phyloP scores from a whole-genome alignment of 2,329 filamentous ascomycete species.

The Aspergillus japonicus region DNA sequence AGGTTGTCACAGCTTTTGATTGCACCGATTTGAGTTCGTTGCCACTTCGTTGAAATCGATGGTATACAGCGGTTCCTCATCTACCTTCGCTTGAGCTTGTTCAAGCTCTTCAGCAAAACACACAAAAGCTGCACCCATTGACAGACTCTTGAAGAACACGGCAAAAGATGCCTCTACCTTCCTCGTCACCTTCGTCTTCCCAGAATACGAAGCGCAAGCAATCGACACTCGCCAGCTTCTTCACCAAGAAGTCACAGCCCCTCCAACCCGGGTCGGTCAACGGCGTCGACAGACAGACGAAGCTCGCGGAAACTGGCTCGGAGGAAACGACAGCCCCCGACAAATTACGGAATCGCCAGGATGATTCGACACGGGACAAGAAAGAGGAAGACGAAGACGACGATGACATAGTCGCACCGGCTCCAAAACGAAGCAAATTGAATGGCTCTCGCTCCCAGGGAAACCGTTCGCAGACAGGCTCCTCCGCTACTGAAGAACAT shows the following conservation, averaged over 20 bases:
- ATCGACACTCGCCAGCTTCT: slow-evolving; percentile 82
- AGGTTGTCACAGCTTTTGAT: not conserved
- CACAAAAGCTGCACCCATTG: not conserved
- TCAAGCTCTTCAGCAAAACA: not conserved
- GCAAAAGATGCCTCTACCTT: slow-evolving; percentile 32
- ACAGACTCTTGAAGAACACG: not conserved
- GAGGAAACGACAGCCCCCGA: slow-evolving; percentile 11
- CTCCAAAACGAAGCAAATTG: slow-evolving; percentile 41
- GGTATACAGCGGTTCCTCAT: not conserved
- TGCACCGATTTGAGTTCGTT: not conserved
- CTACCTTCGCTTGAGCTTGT: not conserved
- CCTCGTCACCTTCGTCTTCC: slow-evolving; percentile 36
- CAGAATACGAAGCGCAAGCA: slow-evolving; percentile 49
- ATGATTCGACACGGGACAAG: not conserved
- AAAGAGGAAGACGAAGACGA: slow-evolving; percentile 37
- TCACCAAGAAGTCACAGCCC: slow-evolving; percentile 58
- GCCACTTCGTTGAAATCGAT: not conserved
- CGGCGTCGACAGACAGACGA: slow-evolving; percentile 7
- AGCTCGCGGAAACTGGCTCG: not conserved
- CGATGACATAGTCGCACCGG: slow-evolving; percentile 41
- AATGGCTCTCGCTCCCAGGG: slow-evolving; percentile 20
- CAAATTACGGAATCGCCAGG: not conserved
- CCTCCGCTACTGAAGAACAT: slow-evolving; percentile 8
- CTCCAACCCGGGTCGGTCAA: slow-evolving; percentile 18
- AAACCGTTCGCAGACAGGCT: slow-evolving; percentile 4